Base-by-base conservation (phyloP, 2,329 filamentous ascomycete species). In the Fusarium sp. region DNA sequence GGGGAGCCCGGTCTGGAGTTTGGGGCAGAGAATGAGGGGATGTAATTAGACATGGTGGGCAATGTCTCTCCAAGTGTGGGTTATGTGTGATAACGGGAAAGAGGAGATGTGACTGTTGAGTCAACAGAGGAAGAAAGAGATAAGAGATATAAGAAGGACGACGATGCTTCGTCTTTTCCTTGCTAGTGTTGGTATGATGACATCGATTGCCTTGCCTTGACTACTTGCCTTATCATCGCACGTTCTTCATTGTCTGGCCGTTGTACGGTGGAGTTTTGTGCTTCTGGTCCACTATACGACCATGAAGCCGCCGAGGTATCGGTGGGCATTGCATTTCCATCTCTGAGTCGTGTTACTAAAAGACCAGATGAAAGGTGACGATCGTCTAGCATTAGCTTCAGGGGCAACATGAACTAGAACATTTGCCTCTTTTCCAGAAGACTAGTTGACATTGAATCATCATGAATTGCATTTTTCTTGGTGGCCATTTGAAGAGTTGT, bases 1-100 rank as follows among this genome's bases (percentile, higher is more conserved):
- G 69, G 69, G 25, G 69, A 72, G 11, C 58, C 58, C 11, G 69
- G 69, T 62, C 69, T 72, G 14, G 69, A 72, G 13, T 65, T 63
- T 37, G 69, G 69, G 25, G 69, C 69, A 53, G 69, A 72, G 45
- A 72, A 72, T 3, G 69, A 72, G 2, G 69, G 69, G 45, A 72
- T 65, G 48, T 72, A 72, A 55, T 72, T 64, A 37, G 69, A 72
- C 69, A 72, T 72, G 50, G 41, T 57, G 50, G 27, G 6, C 20
- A 28, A 23, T 47, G 18, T 47, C 34, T 40, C 30, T 21, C 37
- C 32, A 21, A 12, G 18, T 51, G 30, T 32, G 49, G 53, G 20
- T 28, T 32, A 23, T 27, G 23, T 46, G 47, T 59, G 53, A 61
- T 53, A 56, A 47, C 25, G 46, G 49, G 49, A 51, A 51, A 14